Conservation (phyloP, 2,329 filamentous ascomycete species). For the Colletotrichum sp. region DNA sequence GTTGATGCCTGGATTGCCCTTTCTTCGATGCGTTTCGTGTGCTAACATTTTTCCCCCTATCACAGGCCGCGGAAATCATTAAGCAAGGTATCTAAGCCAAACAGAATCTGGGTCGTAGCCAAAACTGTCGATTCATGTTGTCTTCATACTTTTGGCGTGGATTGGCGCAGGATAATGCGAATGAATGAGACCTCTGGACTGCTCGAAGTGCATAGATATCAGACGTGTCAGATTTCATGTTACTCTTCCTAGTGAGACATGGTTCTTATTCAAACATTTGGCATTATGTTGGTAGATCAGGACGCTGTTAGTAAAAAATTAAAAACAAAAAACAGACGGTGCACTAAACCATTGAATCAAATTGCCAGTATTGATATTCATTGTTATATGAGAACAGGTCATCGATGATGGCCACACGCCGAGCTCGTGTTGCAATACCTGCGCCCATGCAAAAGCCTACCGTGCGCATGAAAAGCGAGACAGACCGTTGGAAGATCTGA, state of each 20-base stretch:
- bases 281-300: not conserved
- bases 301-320: not conserved
- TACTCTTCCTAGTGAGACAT: not conserved
- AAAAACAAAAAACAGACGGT: accelerated
- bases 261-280: not conserved
- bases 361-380: not conserved
- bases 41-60: not conserved
- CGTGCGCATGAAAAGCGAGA: too few species aligned
- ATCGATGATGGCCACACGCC: accelerated
- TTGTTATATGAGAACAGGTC: not conserved
- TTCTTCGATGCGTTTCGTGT: not conserved
- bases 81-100: constrained; percentile 1
- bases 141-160: not conserved
- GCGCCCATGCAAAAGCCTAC: accelerated
- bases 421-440: not conserved
- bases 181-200: not conserved
- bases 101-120: not conserved
- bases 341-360: not conserved
- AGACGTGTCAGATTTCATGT: not conserved
- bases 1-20: not conserved
- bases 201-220: not conserved
- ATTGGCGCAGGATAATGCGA: not conserved
- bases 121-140: not conserved
- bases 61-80: constrained; percentile 5
- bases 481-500: too few species aligned